Evolutionary conservation across 352 stramenopile genomes (phyloP), one percentile per base, ranked within the genome.

Genomic region (Phytophthora vignae): DNA sequence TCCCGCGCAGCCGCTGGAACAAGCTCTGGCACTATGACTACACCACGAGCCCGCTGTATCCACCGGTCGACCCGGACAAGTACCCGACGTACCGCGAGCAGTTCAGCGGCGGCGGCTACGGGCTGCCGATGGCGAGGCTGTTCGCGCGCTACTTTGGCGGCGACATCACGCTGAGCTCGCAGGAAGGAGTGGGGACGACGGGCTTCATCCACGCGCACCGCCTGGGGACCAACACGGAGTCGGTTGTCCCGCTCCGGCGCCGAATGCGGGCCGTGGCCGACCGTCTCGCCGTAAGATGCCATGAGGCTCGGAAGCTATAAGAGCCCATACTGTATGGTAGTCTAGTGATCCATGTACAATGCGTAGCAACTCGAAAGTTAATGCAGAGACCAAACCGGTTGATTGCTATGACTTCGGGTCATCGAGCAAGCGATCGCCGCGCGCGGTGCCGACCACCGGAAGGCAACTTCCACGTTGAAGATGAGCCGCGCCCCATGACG

Each of bases 71-170:
- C 25, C 42, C 29, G 29, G n/a, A 58, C 48, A 66, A 66, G 11
- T 66, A 59, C 21, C 59, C 31, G 29, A 67, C 60, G 29, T 67
- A 67, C 12, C 31, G 48, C 14, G 31, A 67, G 21, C 48, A 67
- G 14, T 67, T 58, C 33, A 67, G 60, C 33, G 31, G 60, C 4
- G 60, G 31, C 21, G 48, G 60, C 60, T 58, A 67, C 48, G 36
- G 97, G 11, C 79, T 99, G 21, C 96, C 96, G 12, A 90, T 93
- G 62, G 77, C 79, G 1, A 70, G 86, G 19, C 90, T 97, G 55
- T 99, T 99, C 78, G 96, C 96, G 27, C 87, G 97, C 48, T 99
- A 99, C 81, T 99, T 99, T 84, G 98, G 97, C 31, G 98, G 98
- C 25, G 98, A 99, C 76, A 80, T 99, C 14, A 96, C 90, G 62